Percentiles rank a stretch among this genome's conserved stretches.
Evolutionary conservation across 352 stramenopile genomes (phyloP).

Genomic region (Phytophthora idaei): DNA sequence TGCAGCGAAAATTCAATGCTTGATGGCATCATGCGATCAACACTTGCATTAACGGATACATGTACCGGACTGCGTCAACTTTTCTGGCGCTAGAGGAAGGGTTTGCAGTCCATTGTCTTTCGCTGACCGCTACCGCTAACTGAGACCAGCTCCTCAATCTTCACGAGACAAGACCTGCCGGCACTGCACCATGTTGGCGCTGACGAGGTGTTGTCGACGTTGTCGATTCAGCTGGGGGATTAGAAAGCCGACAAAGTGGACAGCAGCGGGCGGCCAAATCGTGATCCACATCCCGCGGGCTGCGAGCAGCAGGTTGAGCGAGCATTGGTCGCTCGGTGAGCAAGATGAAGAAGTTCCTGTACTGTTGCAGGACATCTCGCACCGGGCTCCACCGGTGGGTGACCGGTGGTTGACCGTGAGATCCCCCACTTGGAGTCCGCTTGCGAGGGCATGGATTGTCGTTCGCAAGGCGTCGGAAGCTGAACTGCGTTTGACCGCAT

Average conservation of each 20-base stretch:
- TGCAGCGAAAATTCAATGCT: constrained; percentile 5
- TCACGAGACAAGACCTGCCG: background rate
- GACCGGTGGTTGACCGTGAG: too few species aligned
- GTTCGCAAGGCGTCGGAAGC: background rate
- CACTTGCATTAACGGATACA: background rate
- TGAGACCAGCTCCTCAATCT: too few species aligned
- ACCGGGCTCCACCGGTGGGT: too few species aligned
- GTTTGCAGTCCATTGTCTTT: too few species aligned
- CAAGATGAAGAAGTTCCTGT: too few species aligned
- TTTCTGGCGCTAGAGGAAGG: too few species aligned
- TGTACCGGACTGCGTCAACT: too few species aligned
- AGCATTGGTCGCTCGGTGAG: background rate
- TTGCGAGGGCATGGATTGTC: too few species aligned
- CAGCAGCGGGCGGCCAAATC: constrained; percentile 19
- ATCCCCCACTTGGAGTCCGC: too few species aligned
- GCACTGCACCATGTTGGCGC: background rate
- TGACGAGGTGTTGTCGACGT: constrained; percentile 18
- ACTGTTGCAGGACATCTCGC: too few species aligned
- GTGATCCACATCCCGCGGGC: constrained; percentile 22
- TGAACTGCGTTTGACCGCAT: too few species aligned
- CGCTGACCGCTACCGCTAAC: too few species aligned
- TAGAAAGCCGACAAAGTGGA: constrained; percentile 6
- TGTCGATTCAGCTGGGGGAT: constrained; percentile 7
- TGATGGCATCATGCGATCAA: background rate
- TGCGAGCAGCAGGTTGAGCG: constrained; percentile 15